These are phyloP conservation scores for Ajuga chamaepitys DNA, from an alignment of 257 asterid genomes.

Conservation along the genomic window DNA sequence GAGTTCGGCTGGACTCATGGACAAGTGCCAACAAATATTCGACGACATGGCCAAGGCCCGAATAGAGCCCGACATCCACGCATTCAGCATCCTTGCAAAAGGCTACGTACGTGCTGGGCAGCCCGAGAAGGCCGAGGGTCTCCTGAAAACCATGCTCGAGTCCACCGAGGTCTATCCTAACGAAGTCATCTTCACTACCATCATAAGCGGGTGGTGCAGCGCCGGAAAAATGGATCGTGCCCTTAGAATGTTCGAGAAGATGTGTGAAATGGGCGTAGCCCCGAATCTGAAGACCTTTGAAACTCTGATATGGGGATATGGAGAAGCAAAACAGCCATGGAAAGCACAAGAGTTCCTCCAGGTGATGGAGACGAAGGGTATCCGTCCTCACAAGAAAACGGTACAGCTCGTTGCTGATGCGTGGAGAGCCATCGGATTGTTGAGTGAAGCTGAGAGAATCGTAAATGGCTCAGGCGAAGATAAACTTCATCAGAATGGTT, in stretches of 20 bases:
- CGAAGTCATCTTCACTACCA: conserved; percentile 80
- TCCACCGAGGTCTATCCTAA: conserved; percentile 55
- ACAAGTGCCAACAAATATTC: conserved; percentile 69
- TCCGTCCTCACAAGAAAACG: conserved; percentile 47
- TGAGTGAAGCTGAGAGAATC: conserved; percentile 55
- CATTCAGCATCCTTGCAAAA: conserved; percentile 93
- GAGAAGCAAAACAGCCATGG: conserved; percentile 90
- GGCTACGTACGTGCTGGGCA: conserved; percentile 80
- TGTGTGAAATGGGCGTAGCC: conserved; percentile 54
- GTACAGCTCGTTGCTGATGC: conserved; percentile 83
- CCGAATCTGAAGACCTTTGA: conserved; percentile 81
- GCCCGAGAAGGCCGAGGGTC: conserved; percentile 65
- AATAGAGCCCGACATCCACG: conserved; percentile 71
- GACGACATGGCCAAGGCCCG: conserved; percentile 66
- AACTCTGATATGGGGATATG: conserved; percentile 92
- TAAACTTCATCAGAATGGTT: conserved; percentile 17
- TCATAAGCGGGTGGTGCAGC: conserved; percentile 97
- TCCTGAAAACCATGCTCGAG: conserved; percentile 43
- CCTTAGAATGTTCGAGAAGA: conserved; percentile 39
- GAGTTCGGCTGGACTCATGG: conserved; percentile 84
- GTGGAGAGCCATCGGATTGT: conserved; percentile 75
- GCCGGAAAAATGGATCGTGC: conserved; percentile 74
- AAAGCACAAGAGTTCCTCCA: conserved; percentile 71
- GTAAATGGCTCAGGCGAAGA: conserved; percentile 18
- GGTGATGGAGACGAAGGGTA: conserved; percentile 51